A percentile compares a stretch with the other conserved stretches of the same genome.
phyloP scores from a whole-genome alignment of 1,284 basidiomycete genomes.

The Leccinum fuscescens region DNA sequence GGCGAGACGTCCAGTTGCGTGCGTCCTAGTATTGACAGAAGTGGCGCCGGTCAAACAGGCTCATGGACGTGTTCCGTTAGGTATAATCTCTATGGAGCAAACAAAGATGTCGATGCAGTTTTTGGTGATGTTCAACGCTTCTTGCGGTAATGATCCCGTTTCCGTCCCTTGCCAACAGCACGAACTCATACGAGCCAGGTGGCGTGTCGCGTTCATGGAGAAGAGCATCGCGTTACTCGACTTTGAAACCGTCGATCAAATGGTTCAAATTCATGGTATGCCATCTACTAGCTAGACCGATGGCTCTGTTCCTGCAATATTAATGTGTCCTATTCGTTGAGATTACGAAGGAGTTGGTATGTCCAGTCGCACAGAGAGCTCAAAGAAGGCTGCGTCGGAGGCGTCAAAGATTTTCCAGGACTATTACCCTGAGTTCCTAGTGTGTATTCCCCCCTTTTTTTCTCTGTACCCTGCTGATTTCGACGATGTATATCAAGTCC shows the following conservation, averaged over 20 bases:
- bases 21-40: constrained; percentile 23
- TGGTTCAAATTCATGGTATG: constrained; percentile 70
- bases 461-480: not conserved
- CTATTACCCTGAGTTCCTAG: constrained; percentile 77
- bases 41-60: not conserved
- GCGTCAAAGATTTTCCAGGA: constrained; percentile 68
- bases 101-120: constrained; percentile 58
- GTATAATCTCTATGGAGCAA: constrained; percentile 73
- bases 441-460: constrained; percentile 34
- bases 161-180: not conserved
- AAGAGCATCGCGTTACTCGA: constrained; percentile 60
- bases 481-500: constrained; percentile 39
- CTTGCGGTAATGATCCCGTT: constrained; percentile 51
- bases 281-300: constrained; percentile 4
- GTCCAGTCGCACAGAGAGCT: constrained; percentile 65
- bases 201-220: constrained; percentile 78
- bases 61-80: constrained; percentile 34
- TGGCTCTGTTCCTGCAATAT: not conserved
- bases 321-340: constrained; percentile 23
- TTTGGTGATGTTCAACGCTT: constrained; percentile 73
- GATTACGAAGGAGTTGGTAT: constrained; percentile 74
- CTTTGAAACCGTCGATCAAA: constrained; percentile 71
- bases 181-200: constrained; percentile 40
- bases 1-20: constrained; percentile 65
- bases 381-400: constrained; percentile 71